These are phyloP conservation scores for Ustilago curta DNA, from an alignment of 1,284 basidiomycete genomes.

Conservation along the genomic window DNA sequence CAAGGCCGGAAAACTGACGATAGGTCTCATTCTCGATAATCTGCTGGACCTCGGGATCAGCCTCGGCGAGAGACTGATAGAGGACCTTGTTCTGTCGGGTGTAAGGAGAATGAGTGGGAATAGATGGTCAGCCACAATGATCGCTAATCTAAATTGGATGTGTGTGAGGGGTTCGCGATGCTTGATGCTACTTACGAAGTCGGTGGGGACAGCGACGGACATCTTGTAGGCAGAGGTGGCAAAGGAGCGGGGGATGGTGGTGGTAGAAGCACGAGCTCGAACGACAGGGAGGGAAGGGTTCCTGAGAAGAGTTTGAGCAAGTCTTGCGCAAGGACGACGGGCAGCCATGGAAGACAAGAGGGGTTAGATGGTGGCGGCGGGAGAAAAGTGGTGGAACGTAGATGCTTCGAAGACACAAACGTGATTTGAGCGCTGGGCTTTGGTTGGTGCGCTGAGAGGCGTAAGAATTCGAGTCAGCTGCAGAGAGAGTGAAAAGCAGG, in stretches of 20 bases:
- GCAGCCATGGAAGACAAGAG: constrained; percentile 47
- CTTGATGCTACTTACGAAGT: constrained; percentile 56
- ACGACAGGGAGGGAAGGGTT: constrained; percentile 21
- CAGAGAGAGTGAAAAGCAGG: neutral
- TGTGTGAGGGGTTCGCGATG: no score
- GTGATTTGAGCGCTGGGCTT: constrained; percentile 7
- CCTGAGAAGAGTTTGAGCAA: constrained; percentile 46
- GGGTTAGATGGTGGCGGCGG: constrained; percentile 30
- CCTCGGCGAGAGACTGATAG: constrained; percentile 86
- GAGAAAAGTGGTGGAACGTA: neutral
- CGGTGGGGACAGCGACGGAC: constrained; percentile 64
- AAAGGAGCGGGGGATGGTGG: constrained; percentile 35
- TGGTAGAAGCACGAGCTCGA: constrained; percentile 22
- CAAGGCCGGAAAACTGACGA: constrained; percentile 93
- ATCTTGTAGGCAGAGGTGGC: constrained; percentile 50
- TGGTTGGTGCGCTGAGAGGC: constrained; percentile 10
- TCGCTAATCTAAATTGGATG: neutral
- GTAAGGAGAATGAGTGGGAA: constrained; percentile 70
- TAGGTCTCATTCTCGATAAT: constrained; percentile 99
- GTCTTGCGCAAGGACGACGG: constrained; percentile 47
- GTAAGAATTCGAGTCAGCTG: constrained; percentile 33
- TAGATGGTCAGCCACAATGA: constrained; percentile 10
- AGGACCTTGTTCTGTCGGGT: constrained; percentile 80
- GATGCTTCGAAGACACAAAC: constrained; percentile 3
- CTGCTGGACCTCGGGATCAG: constrained; percentile 93